Evolutionary conservation across 345 rosid species (phyloP).

Genomic region (Mangifera indica): DNA sequence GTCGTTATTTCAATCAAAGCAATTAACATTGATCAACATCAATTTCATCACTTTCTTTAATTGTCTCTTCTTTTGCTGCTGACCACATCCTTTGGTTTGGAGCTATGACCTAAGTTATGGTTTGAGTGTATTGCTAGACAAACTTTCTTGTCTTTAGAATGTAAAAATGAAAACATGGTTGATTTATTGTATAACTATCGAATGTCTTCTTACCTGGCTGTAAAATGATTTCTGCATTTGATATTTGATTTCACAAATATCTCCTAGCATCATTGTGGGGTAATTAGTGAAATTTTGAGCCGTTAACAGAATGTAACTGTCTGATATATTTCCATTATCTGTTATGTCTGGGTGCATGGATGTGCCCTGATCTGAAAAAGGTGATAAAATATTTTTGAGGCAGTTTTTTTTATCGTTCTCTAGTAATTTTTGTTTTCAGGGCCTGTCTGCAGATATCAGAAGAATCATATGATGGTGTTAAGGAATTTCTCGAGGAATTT

Average conservation of each 20-base stretch:
- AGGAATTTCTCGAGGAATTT: conserved; percentile 71
- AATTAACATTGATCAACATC: neutral
- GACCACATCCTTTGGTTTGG: no score
- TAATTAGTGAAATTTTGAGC: neutral
- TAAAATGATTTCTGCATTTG: neutral
- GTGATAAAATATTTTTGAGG: neutral
- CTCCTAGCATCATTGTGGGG: neutral
- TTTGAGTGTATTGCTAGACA: neutral
- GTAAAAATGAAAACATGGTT: neutral
- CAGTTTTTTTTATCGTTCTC: conserved; percentile 7
- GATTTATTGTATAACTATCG: neutral
- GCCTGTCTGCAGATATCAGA: conserved; percentile 72
- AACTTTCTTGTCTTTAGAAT: neutral
- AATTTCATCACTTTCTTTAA: neutral
- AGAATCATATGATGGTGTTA: conserved; percentile 47
- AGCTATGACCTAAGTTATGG: neutral
- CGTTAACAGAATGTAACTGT: neutral
- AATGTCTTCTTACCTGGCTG: neutral
- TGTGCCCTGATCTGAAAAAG: neutral
- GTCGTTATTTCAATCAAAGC: neutral
- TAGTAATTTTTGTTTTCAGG: conserved; percentile 36
- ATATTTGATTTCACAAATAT: neutral
- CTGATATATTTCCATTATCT: neutral
- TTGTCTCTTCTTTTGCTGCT: conserved; percentile 9
- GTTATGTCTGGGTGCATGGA: neutral